These are phyloP conservation scores for Pichia nanzhaoensis DNA, from an alignment of 805 yeast species.

Conservation along the genomic window DNA sequence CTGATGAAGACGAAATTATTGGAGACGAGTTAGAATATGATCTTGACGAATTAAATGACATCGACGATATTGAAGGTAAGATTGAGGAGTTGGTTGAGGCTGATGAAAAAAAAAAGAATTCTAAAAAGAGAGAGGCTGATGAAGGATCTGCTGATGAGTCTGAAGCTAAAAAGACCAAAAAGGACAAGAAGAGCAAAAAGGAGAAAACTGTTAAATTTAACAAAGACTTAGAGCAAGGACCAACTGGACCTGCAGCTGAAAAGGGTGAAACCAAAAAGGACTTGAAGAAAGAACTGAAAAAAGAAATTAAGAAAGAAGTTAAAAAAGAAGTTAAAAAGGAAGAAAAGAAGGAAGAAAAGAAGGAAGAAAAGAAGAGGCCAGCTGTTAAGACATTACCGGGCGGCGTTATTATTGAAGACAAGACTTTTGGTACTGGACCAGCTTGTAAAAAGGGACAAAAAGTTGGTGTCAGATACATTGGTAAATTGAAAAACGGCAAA, in stretches of 20 bases:
- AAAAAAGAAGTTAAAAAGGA: slow-evolving; percentile 21
- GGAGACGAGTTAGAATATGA: slow-evolving; percentile 45
- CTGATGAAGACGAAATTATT: slow-evolving; percentile 64
- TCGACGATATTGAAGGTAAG: slow-evolving; percentile 63
- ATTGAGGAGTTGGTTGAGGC: slow-evolving; percentile 69
- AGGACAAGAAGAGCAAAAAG: slow-evolving; percentile 33
- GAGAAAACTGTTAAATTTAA: slow-evolving; percentile 82
- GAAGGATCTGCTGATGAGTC: slow-evolving; percentile 27
- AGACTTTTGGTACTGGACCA: slow-evolving; percentile 82
- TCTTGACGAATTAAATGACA: slow-evolving; percentile 59
- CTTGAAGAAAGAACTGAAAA: slow-evolving; percentile 14
- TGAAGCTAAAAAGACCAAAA: slow-evolving; percentile 29
- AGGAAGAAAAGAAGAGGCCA: slow-evolving; percentile 42
- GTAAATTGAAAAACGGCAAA: slow-evolving; percentile 94
- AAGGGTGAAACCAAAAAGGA: slow-evolving; percentile 14
- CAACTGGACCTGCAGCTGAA: slow-evolving; percentile 39
- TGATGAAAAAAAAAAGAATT: slow-evolving; percentile 42
- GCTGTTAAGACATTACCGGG: slow-evolving; percentile 81
- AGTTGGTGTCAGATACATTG: slow-evolving; percentile 96
- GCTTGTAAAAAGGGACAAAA: slow-evolving; percentile 81
- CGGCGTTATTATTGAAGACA: slow-evolving; percentile 91
- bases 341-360: slow-evolving; percentile 17
- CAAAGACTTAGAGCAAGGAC: slow-evolving; percentile 91
- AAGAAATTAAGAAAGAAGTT: slow-evolving; percentile 24
- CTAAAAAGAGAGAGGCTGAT: slow-evolving; percentile 29